A percentile compares a stretch with the other conserved stretches of the same genome.
Evolutionary conservation across 1,139 yeast genomes (phyloP).

Genomic region (Petasospora rhodanensis): DNA sequence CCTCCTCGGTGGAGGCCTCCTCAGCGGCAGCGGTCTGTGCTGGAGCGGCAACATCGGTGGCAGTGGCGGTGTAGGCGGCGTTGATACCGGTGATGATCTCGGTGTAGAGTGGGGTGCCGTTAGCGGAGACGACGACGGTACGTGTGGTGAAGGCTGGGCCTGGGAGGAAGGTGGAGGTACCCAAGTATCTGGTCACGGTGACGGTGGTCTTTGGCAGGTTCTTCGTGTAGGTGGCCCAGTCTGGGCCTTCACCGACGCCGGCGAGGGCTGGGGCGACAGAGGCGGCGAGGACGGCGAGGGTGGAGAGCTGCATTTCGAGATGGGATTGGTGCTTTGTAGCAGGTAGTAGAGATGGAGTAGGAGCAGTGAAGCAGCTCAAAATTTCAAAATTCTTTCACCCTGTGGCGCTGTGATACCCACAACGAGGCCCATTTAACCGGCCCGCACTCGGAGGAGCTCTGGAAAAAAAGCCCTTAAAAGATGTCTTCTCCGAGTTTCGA

Average conservation of each 20-base stretch:
- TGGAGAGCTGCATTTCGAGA: constrained; percentile 4
- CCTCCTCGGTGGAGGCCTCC: neutral
- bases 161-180: constrained; percentile 3
- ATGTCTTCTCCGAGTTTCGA: too few species aligned
- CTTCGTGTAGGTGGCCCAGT: constrained; percentile 7
- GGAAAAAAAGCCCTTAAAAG: too few species aligned
- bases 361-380: too few species aligned
- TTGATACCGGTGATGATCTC: constrained; percentile 7
- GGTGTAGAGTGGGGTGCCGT: constrained; percentile 3
- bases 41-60: constrained; percentile 1
- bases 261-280: neutral
- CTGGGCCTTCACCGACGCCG: constrained; percentile 3
- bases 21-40: neutral
- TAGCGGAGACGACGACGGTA: constrained; percentile 4
- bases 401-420: too few species aligned
- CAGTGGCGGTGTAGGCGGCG: neutral
- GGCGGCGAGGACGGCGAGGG: constrained; percentile 1
- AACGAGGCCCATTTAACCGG: too few species aligned
- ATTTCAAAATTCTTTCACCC: too few species aligned
- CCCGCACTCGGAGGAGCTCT: too few species aligned
- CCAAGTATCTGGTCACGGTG: constrained; percentile 5
- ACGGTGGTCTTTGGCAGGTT: constrained; percentile 2
- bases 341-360: too few species aligned
- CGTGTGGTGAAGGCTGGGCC: constrained; percentile 4
- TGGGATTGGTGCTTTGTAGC: too few species aligned